Conservation (phyloP, 225 moss, liverwort and hornwort species). For the Polytrichum formosum region DNA sequence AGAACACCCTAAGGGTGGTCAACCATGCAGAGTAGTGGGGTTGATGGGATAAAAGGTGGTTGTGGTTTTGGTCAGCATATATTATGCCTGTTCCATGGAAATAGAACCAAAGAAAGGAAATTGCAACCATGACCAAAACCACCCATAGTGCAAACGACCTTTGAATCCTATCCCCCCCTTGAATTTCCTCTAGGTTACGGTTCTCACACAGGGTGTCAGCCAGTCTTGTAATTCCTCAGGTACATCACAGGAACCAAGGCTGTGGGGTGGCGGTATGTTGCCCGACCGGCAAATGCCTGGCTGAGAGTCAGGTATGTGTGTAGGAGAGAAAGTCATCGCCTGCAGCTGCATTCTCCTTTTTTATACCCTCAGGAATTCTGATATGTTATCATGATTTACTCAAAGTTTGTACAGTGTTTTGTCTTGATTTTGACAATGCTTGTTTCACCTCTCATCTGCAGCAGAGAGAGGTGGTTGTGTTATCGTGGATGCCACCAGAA, state of each 20-base stretch:
- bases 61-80: too few species aligned
- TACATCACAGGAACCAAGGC: conserved; percentile 15
- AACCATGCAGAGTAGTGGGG: too few species aligned
- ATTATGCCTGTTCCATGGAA: too few species aligned
- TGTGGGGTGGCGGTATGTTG: conserved; percentile 21
- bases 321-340: background rate
- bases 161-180: too few species aligned
- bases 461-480: conserved; percentile 87
- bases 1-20: too few species aligned
- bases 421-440: conserved; percentile 7
- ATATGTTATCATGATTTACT: background rate
- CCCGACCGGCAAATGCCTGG: conserved; percentile 42
- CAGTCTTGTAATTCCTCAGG: conserved; percentile 39
- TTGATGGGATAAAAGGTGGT: too few species aligned
- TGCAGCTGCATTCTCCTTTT: conserved; percentile 2
- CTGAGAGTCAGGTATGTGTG: conserved; percentile 41
- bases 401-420: background rate
- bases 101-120: too few species aligned
- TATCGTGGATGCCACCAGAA: conserved; percentile 95
- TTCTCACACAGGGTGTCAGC: conserved; percentile 39
- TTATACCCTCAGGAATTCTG: background rate
- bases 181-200: conserved; percentile 1
- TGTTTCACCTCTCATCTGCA: conserved; percentile 36
- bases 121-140: too few species aligned
- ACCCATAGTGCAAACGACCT: too few species aligned